These are phyloP conservation scores for Rhodamnia argentea DNA, from an alignment of 345 rosid species.

Conservation along the genomic window DNA sequence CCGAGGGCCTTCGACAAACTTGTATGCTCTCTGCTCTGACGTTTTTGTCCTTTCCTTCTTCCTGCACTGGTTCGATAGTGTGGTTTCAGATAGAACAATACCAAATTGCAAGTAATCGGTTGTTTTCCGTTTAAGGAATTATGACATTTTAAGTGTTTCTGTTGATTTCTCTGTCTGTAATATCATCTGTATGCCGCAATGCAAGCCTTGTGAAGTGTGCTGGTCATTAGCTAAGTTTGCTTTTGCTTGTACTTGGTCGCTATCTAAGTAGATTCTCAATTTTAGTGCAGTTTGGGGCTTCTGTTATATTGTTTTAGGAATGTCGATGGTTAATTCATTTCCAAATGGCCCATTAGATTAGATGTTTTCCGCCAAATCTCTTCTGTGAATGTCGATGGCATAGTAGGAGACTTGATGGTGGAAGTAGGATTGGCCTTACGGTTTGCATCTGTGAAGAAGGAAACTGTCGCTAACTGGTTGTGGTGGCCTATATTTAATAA, in stretches of 20 bases:
- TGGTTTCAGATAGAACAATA: not conserved
- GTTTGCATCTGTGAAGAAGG: not conserved
- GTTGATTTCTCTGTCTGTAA: not conserved
- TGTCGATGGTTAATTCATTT: not conserved
- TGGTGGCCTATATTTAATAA: not conserved
- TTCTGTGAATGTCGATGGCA: not conserved
- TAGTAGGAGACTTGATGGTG: not conserved
- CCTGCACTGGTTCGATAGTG: not conserved
- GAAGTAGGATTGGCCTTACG: not conserved
- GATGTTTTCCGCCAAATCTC: not conserved
- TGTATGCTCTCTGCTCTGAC: constrained; percentile 32
- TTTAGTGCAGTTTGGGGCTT: not conserved
- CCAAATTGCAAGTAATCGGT: not conserved
- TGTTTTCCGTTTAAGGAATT: not conserved
- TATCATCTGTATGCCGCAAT: not conserved
- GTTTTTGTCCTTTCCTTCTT: not conserved
- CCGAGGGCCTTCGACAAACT: constrained; percentile 80
- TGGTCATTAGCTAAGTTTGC: not conserved
- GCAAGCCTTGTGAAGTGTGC: not conserved
- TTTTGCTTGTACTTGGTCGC: not conserved
- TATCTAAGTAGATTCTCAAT: not conserved
- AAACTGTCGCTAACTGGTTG: not conserved
- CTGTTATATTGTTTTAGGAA: not conserved
- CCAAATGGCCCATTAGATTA: not conserved
- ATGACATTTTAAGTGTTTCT: not conserved